Conservation (phyloP, 257 asterid genomes). For the Phtheirospermum japonicum region DNA sequence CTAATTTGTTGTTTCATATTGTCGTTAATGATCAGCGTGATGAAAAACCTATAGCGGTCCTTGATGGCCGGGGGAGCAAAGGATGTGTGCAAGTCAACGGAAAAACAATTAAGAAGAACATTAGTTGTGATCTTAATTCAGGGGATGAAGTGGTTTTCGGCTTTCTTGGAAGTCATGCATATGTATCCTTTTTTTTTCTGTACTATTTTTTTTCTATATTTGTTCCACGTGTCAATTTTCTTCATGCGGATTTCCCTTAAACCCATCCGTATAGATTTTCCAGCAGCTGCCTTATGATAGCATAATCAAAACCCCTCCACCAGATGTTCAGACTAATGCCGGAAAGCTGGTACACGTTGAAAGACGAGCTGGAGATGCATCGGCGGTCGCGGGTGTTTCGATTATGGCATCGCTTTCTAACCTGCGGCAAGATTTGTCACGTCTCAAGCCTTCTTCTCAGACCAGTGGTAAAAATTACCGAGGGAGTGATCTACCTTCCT, state of each 20-base stretch:
- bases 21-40: constrained; percentile 55
- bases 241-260: constrained; percentile 44
- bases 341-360: constrained; percentile 58
- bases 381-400: constrained; percentile 88
- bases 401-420: constrained; percentile 86
- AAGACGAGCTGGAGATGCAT: constrained; percentile 78
- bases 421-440: constrained; percentile 56
- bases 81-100: constrained; percentile 83
- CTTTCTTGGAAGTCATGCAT: constrained; percentile 64
- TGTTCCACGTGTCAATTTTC: constrained; percentile 17
- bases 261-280: constrained; percentile 51
- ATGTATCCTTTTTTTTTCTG: constrained; percentile 65
- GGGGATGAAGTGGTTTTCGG: constrained; percentile 91
- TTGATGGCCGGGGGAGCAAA: constrained; percentile 73
- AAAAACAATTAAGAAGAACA: constrained; percentile 57
- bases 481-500: constrained; percentile 55
- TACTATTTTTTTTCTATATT: constrained; percentile 13
- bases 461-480: constrained; percentile 48
- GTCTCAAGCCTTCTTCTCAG: constrained; percentile 57
- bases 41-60: constrained; percentile 62
- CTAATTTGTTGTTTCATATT: constrained; percentile 27
- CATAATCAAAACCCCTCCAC: constrained; percentile 57
- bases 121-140: constrained; percentile 56
- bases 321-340: constrained; percentile 57
- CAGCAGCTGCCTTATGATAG: constrained; percentile 61